phyloP scores from a whole-genome alignment of 768 basidiomycete species.

The Panaeolus cyanescens region DNA sequence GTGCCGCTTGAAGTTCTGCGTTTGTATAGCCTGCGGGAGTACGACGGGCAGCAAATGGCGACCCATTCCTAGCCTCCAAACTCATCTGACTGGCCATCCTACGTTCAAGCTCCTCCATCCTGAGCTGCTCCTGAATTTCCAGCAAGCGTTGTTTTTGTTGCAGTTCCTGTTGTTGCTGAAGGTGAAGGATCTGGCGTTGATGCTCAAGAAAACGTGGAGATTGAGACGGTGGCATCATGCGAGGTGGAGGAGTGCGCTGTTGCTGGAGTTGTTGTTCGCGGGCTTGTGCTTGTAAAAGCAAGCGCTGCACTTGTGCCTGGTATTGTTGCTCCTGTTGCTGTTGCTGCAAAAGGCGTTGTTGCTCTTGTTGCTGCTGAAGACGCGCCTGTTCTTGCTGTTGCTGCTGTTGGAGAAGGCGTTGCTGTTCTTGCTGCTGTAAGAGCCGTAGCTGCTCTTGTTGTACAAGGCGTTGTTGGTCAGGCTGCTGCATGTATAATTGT shows the following conservation, averaged over 20 bases:
- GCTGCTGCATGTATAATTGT: constrained; percentile 5
- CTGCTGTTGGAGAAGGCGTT: constrained; percentile 40
- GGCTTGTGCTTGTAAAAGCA: constrained; percentile 51
- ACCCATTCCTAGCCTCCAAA: constrained; percentile 21
- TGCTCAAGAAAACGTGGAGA: constrained; percentile 82
- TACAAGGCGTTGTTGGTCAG: constrained; percentile 26
- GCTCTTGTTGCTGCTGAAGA: constrained; percentile 47
- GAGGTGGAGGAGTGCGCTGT: constrained; percentile 67
- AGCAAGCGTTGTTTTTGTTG: constrained; percentile 53
- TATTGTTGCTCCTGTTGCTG: constrained; percentile 53
- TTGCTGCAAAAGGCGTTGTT: constrained; percentile 38
- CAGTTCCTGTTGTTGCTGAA: constrained; percentile 62
- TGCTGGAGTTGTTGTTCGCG: constrained; percentile 40
- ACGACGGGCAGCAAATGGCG: constrained; percentile 19
- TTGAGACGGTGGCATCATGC: constrained; percentile 73
- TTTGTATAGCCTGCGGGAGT: constrained; percentile 43
- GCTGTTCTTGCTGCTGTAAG: constrained; percentile 37
- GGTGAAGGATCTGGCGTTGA: constrained; percentile 65
- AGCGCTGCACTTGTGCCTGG: constrained; percentile 47
- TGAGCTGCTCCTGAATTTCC: constrained; percentile 65
- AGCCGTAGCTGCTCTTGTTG: constrained; percentile 27
- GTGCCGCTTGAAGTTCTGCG: constrained; percentile 48
- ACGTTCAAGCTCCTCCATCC: constrained; percentile 66
- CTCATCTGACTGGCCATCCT: constrained; percentile 56
- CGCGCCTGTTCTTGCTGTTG: constrained; percentile 38